phyloP scores from a whole-genome alignment of 306 rosid genomes.

The Cercis canadensis region DNA sequence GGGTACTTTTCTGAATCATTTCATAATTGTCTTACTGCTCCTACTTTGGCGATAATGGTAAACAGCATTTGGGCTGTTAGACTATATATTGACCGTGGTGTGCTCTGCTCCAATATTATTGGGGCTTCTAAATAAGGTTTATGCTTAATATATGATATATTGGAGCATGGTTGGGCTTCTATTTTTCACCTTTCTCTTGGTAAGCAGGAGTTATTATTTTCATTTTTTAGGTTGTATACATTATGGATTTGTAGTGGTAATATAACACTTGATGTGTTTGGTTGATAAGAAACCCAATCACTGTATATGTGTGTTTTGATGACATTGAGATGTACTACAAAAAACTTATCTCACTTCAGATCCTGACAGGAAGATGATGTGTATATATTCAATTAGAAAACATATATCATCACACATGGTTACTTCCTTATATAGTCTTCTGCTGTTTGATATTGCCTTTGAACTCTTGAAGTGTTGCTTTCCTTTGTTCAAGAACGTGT shows the following conservation, averaged over 20 bases:
- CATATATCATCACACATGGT: neutral
- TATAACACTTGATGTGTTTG: neutral
- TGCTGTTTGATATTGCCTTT: neutral
- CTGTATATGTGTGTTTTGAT: neutral
- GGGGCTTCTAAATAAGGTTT: neutral
- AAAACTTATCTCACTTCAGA: neutral
- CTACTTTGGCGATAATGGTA: slow-evolving; percentile 7
- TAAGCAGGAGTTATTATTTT: neutral
- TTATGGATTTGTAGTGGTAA: neutral
- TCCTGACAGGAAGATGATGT: neutral
- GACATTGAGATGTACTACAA: no score
- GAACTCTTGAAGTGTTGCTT: neutral
- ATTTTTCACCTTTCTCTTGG: no score
- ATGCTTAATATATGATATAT: neutral
- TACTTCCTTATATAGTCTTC: no score
- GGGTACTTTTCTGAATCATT: neutral
- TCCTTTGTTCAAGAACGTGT: neutral
- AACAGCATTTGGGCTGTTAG: neutral
- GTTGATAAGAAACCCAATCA: neutral
- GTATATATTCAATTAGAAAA: neutral
- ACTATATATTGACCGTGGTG: neutral
- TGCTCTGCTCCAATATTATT: neutral
- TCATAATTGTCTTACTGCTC: neutral
- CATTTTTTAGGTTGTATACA: neutral
- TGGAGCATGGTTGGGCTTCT: no score